Conservation (phyloP, 148 eudicot genomes). For the Camellia sinensis region DNA sequence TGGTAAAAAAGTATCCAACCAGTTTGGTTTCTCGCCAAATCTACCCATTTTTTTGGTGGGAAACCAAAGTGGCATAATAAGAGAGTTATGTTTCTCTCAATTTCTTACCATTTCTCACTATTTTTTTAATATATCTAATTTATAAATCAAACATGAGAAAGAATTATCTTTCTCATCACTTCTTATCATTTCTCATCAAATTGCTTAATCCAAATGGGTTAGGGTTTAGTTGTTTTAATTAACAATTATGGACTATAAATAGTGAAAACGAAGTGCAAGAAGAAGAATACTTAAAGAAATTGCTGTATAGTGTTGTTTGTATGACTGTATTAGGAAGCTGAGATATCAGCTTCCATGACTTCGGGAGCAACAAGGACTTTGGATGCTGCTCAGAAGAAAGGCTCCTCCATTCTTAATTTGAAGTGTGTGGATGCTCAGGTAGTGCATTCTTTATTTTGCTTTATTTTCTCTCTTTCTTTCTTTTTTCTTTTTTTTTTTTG, state of each 20-base stretch:
- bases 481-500: not conserved
- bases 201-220: too few relatives aligned
- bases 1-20: too few relatives aligned
- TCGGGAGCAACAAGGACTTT: constrained; percentile 73
- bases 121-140: too few relatives aligned
- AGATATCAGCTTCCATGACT: constrained; percentile 69
- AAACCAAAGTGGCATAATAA: too few relatives aligned
- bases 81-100: too few relatives aligned
- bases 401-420: constrained; percentile 78
- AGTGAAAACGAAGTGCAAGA: not conserved
- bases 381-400: constrained; percentile 75
- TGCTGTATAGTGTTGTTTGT: constrained; percentile 11
- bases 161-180: too few relatives aligned
- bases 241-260: not conserved
- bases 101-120: too few relatives aligned
- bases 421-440: constrained; percentile 98
- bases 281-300: not conserved
- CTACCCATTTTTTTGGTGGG: too few relatives aligned
- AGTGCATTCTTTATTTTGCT: not conserved
- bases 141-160: too few relatives aligned
- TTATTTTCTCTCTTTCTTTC: not conserved
- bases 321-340: constrained; percentile 68
- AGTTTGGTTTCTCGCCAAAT: too few relatives aligned
- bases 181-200: too few relatives aligned
- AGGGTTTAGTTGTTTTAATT: too few relatives aligned